Evolutionary conservation across 1,284 basidiomycete species (phyloP).

Genomic region (Leccinum subrobustum): DNA sequence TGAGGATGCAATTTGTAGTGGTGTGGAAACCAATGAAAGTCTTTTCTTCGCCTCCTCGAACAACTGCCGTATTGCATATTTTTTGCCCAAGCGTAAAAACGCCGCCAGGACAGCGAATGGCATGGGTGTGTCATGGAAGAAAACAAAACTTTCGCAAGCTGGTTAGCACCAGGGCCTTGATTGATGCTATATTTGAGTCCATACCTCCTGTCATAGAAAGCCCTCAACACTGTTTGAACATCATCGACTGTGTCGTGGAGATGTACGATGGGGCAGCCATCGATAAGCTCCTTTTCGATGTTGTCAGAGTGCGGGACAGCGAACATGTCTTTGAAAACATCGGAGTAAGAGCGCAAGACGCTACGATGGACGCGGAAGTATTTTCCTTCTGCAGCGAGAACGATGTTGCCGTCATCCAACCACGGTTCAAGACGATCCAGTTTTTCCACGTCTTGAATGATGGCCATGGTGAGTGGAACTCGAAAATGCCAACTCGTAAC

Average conservation of each 20-base stretch:
- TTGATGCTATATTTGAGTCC: neutral
- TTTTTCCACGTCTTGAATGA: neutral
- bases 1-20: neutral
- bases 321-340: conserved; percentile 25
- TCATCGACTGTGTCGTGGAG: conserved; percentile 12
- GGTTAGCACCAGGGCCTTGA: neutral
- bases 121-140: conserved; percentile 7
- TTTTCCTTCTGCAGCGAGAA: conserved; percentile 11
- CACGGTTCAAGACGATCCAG: conserved; percentile 15
- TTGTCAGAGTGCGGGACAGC: conserved; percentile 1
- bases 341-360: conserved; percentile 16
- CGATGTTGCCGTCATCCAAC: conserved; percentile 23
- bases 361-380: conserved; percentile 22
- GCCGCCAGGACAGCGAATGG: conserved; percentile 9
- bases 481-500: neutral
- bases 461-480: neutral
- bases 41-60: conserved; percentile 8
- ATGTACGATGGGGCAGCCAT: conserved; percentile 18
- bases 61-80: conserved; percentile 14
- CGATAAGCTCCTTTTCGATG: conserved; percentile 2
- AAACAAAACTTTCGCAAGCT: conserved; percentile 4
- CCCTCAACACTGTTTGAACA: conserved; percentile 14
- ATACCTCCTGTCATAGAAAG: conserved; percentile 20
- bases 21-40: neutral
- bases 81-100: conserved; percentile 17